Conservation (phyloP, 768 basidiomycete species). For the Multifurca ochricompacta region DNA sequence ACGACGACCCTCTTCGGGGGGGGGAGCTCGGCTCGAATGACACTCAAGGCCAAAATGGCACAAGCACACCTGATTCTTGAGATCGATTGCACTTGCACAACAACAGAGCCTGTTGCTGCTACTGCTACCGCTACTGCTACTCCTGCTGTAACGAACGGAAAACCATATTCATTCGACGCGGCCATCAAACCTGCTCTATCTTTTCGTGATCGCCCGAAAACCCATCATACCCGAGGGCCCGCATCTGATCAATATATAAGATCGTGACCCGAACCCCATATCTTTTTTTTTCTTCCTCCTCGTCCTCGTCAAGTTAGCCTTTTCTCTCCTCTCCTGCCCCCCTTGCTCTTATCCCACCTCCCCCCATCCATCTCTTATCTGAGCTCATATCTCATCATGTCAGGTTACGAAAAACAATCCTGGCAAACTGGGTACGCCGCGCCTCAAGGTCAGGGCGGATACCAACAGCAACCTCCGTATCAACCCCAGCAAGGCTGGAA, state of each 20-base stretch:
- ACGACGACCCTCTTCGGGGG: no score
- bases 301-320: no score
- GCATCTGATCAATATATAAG: neutral
- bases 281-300: no score
- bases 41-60: no score
- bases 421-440: neutral
- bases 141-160: no score
- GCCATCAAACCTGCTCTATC: neutral
- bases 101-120: no score
- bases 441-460: neutral
- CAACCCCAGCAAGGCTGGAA: neutral
- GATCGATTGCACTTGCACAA: no score
- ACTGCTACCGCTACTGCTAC: no score
- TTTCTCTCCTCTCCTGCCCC: no score
- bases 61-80: no score
- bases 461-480: slow-evolving; percentile 1
- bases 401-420: slow-evolving; percentile 7
- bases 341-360: neutral
- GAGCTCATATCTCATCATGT: neutral
- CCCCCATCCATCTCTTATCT: neutral
- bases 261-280: neutral
- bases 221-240: neutral
- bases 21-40: no score
- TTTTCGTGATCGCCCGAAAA: slow-evolving; percentile 8
- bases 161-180: no score